Evolutionary conservation across 2,329 filamentous ascomycete species (phyloP).

Genomic region (Stemphylium lycopersici): DNA sequence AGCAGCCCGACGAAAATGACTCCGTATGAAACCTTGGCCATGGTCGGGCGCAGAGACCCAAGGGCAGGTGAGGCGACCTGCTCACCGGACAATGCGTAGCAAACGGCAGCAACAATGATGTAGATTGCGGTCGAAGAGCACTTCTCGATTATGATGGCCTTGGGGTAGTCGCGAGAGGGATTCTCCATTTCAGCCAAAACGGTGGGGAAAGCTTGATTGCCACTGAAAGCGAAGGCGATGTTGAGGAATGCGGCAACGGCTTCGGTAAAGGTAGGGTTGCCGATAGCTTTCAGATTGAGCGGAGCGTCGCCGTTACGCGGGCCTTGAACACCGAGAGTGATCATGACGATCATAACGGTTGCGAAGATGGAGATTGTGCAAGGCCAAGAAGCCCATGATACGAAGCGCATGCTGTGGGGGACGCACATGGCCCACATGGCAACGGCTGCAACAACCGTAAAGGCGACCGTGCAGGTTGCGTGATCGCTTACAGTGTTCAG

Average conservation of each 20-base stretch:
- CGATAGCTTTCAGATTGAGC: constrained; percentile 31
- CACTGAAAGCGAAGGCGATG: constrained; percentile 35
- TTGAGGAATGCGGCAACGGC: constrained; percentile 34
- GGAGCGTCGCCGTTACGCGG: constrained; percentile 26
- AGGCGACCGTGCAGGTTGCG: constrained; percentile 37
- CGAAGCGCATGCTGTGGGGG: constrained; percentile 37
- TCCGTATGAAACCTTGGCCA: constrained; percentile 33
- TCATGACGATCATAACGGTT: constrained; percentile 34
- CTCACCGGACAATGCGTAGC: constrained; percentile 35
- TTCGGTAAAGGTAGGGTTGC: constrained; percentile 29
- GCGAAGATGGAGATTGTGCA: constrained; percentile 32
- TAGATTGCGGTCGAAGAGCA: constrained; percentile 30
- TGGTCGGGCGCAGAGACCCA: constrained; percentile 25
- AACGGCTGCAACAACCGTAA: constrained; percentile 29
- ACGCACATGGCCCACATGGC: constrained; percentile 39
- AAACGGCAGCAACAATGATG: constrained; percentile 28
- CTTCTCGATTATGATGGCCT: constrained; percentile 35
- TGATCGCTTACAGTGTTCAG: constrained; percentile 38
- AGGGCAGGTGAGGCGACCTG: constrained; percentile 34
- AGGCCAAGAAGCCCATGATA: constrained; percentile 37
- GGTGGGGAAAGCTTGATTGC: constrained; percentile 38
- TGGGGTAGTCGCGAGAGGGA: constrained; percentile 33
- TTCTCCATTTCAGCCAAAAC: constrained; percentile 38
- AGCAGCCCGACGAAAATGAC: constrained; percentile 31
- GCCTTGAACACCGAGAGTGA: constrained; percentile 34